A percentile compares a stretch with the other conserved stretches of the same genome.
These are phyloP conservation scores for Russula dissimulans DNA, from an alignment of 768 basidiomycete genomes.

Conservation along the genomic window DNA sequence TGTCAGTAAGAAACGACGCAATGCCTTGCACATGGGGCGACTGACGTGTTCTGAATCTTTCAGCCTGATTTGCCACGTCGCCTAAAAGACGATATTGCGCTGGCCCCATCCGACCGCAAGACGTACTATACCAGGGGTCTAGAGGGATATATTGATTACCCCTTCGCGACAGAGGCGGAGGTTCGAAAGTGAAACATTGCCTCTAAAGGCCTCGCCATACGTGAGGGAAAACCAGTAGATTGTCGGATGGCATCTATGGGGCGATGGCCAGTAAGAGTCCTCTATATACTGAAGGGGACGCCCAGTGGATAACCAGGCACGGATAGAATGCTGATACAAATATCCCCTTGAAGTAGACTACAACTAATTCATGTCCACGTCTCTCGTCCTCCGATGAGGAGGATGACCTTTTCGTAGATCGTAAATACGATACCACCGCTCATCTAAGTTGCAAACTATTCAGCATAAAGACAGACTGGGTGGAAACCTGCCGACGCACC, in stretches of 20 bases:
- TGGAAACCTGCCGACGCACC: conserved; percentile 35
- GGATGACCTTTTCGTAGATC: conserved; percentile 77
- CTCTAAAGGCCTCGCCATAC: background rate
- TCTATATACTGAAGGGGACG: background rate
- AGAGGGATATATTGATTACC: conserved; percentile 20
- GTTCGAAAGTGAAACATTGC: background rate
- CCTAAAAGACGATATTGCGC: background rate
- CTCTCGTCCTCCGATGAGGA: conserved; percentile 32
- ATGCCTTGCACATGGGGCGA: background rate
- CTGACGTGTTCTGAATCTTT: background rate
- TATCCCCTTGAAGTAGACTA: background rate
- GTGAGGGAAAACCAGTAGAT: background rate
- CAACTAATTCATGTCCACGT: conserved; percentile 14
- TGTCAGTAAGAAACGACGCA: background rate
- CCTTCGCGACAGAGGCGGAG: conserved; percentile 1
- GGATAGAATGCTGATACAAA: background rate
- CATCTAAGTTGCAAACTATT: conserved; percentile 40
- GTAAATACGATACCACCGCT: conserved; percentile 92
- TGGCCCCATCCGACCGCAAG: background rate
- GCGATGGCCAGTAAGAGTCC: background rate
- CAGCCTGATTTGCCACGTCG: conserved; percentile 19
- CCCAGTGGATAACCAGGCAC: too few species aligned
- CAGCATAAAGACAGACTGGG: background rate
- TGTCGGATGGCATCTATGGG: background rate
- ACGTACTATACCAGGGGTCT: background rate